These are phyloP conservation scores for Cladosporium sp. DNA, from an alignment of 2,329 filamentous ascomycete species.

Conservation along the genomic window DNA sequence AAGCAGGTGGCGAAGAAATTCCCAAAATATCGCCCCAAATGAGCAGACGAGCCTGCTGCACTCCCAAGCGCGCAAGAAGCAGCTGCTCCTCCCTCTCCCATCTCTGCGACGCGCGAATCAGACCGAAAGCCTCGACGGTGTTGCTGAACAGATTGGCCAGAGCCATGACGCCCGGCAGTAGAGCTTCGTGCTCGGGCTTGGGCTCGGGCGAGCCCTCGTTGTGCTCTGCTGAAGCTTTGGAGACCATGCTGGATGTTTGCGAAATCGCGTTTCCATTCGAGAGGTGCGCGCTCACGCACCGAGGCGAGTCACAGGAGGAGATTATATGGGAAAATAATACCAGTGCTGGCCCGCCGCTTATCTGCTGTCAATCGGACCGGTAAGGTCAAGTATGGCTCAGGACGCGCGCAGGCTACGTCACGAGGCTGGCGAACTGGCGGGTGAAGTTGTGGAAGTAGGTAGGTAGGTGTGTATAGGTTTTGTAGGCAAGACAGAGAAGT, in stretches of 20 bases:
- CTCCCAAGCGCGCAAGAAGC: constrained; percentile 39
- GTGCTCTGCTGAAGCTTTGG: constrained; percentile 9
- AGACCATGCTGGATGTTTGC: constrained; percentile 3
- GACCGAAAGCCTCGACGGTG: constrained; percentile 44
- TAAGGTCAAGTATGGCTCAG: too few relatives aligned
- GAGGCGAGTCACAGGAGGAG: too few relatives aligned
- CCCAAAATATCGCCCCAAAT: constrained; percentile 47
- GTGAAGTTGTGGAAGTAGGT: too few relatives aligned
- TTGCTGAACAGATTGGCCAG: constrained; percentile 44
- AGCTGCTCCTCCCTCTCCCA: constrained; percentile 41
- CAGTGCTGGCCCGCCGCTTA: too few relatives aligned
- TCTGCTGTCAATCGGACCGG: too few relatives aligned
- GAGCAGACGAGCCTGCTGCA: constrained; percentile 44
- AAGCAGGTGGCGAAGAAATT: constrained; percentile 39
- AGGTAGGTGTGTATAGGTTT: too few relatives aligned
- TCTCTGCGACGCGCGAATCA: constrained; percentile 40
- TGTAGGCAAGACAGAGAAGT: too few relatives aligned
- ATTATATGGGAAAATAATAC: too few relatives aligned
- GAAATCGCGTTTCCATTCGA: neutral
- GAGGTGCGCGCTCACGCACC: too few relatives aligned
- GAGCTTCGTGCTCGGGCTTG: constrained; percentile 25
- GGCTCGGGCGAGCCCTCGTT: constrained; percentile 13
- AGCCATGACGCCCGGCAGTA: constrained; percentile 37
- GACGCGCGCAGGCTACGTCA: too few relatives aligned
- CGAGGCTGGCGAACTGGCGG: too few relatives aligned